Conservation (phyloP, 2,329 filamentous ascomycete genomes). For the Penicillium sp. region DNA sequence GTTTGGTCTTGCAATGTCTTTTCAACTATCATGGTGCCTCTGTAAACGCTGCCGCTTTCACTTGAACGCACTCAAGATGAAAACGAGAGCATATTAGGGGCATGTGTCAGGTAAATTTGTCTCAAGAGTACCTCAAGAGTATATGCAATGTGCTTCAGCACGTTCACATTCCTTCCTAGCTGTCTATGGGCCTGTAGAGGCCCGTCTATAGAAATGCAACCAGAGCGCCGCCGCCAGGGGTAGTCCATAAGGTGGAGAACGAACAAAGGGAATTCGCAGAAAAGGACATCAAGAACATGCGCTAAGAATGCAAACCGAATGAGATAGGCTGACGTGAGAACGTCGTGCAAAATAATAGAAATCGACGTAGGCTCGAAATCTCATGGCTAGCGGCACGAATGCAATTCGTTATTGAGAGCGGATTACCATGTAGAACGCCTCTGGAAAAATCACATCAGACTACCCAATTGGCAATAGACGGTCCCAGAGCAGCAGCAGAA, state of each 20-base stretch:
- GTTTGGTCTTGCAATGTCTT: slow-evolving; percentile 26
- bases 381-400: too few relatives aligned
- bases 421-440: too few relatives aligned
- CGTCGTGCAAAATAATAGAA: too few relatives aligned
- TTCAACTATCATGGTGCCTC: background rate
- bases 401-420: too few relatives aligned
- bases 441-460: too few relatives aligned
- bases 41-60: background rate
- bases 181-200: slow-evolving; percentile 11
- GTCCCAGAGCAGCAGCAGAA: too few relatives aligned
- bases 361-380: too few relatives aligned
- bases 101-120: too few relatives aligned
- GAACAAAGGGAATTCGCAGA: slow-evolving; percentile 5
- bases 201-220: slow-evolving; percentile 15
- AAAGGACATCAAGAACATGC: slow-evolving; percentile 6
- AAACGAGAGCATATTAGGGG: too few relatives aligned
- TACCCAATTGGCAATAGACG: too few relatives aligned
- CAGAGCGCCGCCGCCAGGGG: slow-evolving; percentile 19
- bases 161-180: slow-evolving; percentile 8
- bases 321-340: background rate
- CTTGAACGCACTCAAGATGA: too few relatives aligned
- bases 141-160: slow-evolving; percentile 4
- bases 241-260: slow-evolving; percentile 17
- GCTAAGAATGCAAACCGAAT: slow-evolving; percentile 11
- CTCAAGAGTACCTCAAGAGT: too few relatives aligned